Evolutionary conservation across 805 yeast species (phyloP).

Genomic region (Lachancea waltii): DNA sequence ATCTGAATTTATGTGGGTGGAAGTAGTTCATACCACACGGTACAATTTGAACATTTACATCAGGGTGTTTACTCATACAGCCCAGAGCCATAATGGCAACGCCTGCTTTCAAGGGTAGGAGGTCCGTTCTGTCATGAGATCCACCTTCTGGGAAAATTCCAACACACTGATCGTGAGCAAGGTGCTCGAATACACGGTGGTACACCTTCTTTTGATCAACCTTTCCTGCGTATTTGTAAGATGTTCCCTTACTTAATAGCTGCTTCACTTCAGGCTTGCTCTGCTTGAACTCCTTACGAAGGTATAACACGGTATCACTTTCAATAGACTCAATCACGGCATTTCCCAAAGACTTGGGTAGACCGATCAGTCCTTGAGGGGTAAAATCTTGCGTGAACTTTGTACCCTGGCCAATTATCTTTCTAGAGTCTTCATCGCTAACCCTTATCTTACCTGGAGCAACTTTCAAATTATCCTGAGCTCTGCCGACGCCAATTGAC

Average conservation of each 20-base stretch:
- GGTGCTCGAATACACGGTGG: conserved; percentile 75
- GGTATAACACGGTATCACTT: conserved; percentile 61
- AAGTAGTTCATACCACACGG: conserved; percentile 98
- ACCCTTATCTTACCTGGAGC: conserved; percentile 63
- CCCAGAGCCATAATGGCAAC: conserved; percentile 98
- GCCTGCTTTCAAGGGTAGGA: conserved; percentile 92
- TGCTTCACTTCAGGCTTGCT: conserved; percentile 35
- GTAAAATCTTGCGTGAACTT: conserved; percentile 54
- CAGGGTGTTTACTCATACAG: conserved; percentile 73
- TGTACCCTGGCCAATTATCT: conserved; percentile 61
- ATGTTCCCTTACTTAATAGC: conserved; percentile 45
- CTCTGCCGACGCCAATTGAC: conserved; percentile 86
- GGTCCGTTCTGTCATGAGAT: conserved; percentile 88
- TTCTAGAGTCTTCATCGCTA: conserved; percentile 48
- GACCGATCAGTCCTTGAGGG: conserved; percentile 60
- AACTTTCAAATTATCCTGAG: conserved; percentile 72
- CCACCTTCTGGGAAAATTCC: conserved; percentile 99
- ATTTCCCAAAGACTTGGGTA: conserved; percentile 74
- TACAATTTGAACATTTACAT: conserved; percentile 74
- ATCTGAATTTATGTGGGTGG: conserved; percentile 91
- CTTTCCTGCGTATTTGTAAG: conserved; percentile 68
- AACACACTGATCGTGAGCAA: conserved; percentile 71
- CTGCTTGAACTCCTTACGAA: conserved; percentile 66
- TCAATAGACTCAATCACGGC: conserved; percentile 61
- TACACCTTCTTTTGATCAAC: conserved; percentile 84